phyloP scores from a whole-genome alignment of 1,139 yeast species.

The Taphrina sp. region DNA sequence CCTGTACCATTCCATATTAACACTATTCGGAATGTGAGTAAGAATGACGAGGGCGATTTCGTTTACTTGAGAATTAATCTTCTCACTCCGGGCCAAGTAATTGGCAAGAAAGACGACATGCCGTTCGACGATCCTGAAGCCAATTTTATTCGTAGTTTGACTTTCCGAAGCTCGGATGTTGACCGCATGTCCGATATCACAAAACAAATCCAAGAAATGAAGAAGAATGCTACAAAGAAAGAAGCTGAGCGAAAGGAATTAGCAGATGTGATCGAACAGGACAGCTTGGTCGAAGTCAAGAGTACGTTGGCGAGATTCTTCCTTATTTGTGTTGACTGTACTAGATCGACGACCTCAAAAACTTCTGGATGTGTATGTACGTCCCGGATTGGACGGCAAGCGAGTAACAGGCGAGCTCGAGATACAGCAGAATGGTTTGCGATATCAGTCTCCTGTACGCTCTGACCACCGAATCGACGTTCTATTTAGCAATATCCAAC shows the following conservation, averaged over 20 bases:
- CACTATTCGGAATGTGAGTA: conserved; percentile 89
- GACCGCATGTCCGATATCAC: conserved; percentile 90
- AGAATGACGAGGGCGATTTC: conserved; percentile 93
- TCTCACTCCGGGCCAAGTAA: conserved; percentile 83
- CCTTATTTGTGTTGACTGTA: not conserved
- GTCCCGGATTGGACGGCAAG: conserved; percentile 96
- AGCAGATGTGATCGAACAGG: conserved; percentile 95
- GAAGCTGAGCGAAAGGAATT: conserved; percentile 87
- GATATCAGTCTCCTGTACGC: conserved; percentile 79
- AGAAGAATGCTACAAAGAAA: conserved; percentile 85
- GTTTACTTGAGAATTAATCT: conserved; percentile 87
- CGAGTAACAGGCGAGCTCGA: conserved; percentile 88
- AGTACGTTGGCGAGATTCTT: conserved; percentile 13
- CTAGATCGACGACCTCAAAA: conserved; percentile 72
- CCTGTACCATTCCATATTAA: conserved; percentile 98
- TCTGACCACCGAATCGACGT: conserved; percentile 86
- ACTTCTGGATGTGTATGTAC: conserved; percentile 80
- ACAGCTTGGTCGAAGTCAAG: conserved; percentile 74
- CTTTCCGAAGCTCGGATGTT: conserved; percentile 84
- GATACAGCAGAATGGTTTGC: conserved; percentile 92
- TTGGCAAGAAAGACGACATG: conserved; percentile 68
- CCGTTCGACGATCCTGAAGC: conserved; percentile 92
- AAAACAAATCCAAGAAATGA: conserved; percentile 86
- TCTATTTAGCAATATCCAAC: conserved; percentile 84
- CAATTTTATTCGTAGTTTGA: conserved; percentile 80